Percentiles rank a stretch among this genome's conserved stretches.
These are phyloP conservation scores for Escovopsis sp. DNA, from an alignment of 2,329 filamentous ascomycete genomes.

Conservation along the genomic window DNA sequence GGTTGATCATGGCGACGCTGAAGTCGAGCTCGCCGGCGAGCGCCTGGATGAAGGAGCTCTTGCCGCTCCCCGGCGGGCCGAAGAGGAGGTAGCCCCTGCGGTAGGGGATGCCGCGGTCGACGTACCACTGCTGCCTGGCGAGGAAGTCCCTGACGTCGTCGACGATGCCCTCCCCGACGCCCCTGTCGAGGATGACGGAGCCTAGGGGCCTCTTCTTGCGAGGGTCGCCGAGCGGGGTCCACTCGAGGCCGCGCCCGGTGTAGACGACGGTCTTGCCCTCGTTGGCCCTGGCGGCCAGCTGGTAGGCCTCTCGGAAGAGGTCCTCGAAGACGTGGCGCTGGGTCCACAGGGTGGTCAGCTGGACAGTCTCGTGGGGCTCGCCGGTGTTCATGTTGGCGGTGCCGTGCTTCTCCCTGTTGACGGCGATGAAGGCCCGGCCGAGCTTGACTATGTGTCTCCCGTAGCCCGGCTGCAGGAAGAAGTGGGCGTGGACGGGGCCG, in stretches of 20 bases:
- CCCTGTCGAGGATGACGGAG: slow-evolving; percentile 74
- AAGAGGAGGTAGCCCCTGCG: slow-evolving; percentile 78
- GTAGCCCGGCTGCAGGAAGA: slow-evolving; percentile 81
- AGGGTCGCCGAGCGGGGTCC: slow-evolving; percentile 71
- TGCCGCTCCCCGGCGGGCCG: slow-evolving; percentile 80
- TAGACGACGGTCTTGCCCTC: slow-evolving; percentile 93
- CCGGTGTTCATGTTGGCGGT: slow-evolving; percentile 72
- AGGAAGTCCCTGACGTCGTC: slow-evolving; percentile 75
- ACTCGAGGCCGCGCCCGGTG: slow-evolving; percentile 69
- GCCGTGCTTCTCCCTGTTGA: slow-evolving; percentile 72
- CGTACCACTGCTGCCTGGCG: slow-evolving; percentile 68
- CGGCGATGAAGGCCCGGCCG: slow-evolving; percentile 71
- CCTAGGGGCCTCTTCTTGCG: slow-evolving; percentile 74
- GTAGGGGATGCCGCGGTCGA: slow-evolving; percentile 89
- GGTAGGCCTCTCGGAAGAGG: slow-evolving; percentile 76
- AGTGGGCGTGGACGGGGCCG: slow-evolving; percentile 61
- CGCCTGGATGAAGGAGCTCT: slow-evolving; percentile 92
- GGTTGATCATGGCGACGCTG: slow-evolving; percentile 81
- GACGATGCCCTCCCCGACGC: slow-evolving; percentile 69
- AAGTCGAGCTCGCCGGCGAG: slow-evolving; percentile 86
- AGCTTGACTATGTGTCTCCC: slow-evolving; percentile 81
- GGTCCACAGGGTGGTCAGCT: slow-evolving; percentile 79
- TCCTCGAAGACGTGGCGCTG: slow-evolving; percentile 82
- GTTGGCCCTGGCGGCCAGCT: slow-evolving; percentile 60
- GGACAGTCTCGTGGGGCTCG: slow-evolving; percentile 86